phyloP scores from a whole-genome alignment of 1,139 yeast genomes.

The Suhomyces yuchorum region DNA sequence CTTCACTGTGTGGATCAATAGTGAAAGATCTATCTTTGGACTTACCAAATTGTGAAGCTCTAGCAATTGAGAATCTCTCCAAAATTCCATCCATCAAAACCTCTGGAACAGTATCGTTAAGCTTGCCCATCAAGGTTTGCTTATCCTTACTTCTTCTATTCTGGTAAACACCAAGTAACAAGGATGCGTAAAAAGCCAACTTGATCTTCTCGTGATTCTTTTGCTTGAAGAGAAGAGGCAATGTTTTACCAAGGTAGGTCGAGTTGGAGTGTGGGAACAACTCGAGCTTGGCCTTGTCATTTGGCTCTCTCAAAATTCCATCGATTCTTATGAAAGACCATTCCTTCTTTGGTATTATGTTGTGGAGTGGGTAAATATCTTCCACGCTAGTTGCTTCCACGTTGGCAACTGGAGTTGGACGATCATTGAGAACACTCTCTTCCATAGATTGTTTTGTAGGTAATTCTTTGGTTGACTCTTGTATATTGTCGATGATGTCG shows the following conservation, averaged over 20 bases:
- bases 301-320: conserved; percentile 51
- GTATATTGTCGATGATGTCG: conserved; percentile 82
- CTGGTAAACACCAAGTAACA: conserved; percentile 76
- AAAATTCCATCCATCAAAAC: conserved; percentile 71
- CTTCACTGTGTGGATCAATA: conserved; percentile 86
- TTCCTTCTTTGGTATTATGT: conserved; percentile 70
- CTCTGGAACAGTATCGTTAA: conserved; percentile 69
- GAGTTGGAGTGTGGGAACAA: conserved; percentile 65
- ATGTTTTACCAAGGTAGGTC: conserved; percentile 52
- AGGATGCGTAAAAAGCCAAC: conserved; percentile 73
- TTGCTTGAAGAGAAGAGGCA: conserved; percentile 43
- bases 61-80: conserved; percentile 65
- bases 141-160: conserved; percentile 68
- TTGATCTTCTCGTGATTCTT: conserved; percentile 62
- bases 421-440: conserved; percentile 56
- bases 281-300: conserved; percentile 51
- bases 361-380: conserved; percentile 75
- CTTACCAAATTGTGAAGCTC: conserved; percentile 69
- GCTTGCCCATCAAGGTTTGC: conserved; percentile 58
- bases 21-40: conserved; percentile 71
- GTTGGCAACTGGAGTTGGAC: conserved; percentile 83
- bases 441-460: conserved; percentile 68
- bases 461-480: conserved; percentile 65
- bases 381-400: conserved; percentile 77
- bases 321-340: conserved; percentile 65